Percentiles rank a stretch among this genome's conserved stretches.
Conservation (phyloP, 768 basidiomycete genomes). For the Leccinum barrowsii region DNA sequence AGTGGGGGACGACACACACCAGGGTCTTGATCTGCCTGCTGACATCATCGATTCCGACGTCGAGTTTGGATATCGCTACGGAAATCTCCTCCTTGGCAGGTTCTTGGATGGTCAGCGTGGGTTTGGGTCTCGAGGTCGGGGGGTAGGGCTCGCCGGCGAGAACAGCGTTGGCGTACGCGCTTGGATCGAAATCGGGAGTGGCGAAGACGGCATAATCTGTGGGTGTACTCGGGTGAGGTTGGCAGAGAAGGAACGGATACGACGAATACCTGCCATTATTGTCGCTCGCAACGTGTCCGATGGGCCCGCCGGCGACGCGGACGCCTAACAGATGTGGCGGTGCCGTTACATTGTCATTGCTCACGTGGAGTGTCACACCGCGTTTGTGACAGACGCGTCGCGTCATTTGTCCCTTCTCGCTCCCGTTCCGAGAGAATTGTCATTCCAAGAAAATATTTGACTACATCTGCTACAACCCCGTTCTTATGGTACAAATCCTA, state of each 20-base stretch:
- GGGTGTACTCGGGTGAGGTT: not conserved
- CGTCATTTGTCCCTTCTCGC: not conserved
- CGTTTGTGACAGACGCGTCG: constrained; percentile 27
- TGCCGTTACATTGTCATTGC: constrained; percentile 12
- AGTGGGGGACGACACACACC: constrained; percentile 41
- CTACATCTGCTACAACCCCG: not conserved
- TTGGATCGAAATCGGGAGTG: constrained; percentile 72
- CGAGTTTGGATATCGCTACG: constrained; percentile 83
- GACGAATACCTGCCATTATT: constrained; percentile 21
- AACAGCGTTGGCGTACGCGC: constrained; percentile 88
- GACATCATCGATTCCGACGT: constrained; percentile 86
- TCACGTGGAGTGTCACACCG: constrained; percentile 32
- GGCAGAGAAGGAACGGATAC: not conserved
- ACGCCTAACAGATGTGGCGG: constrained; percentile 12
- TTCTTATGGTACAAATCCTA: too few relatives aligned
- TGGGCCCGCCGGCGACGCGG: not conserved
- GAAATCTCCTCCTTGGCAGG: constrained; percentile 83
- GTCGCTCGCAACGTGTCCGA: not conserved
- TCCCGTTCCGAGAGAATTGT: not conserved
- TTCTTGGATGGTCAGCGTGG: constrained; percentile 38
- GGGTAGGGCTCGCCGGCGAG: constrained; percentile 81
- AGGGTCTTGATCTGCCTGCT: constrained; percentile 84
- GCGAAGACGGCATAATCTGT: constrained; percentile 77
- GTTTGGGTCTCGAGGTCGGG: constrained; percentile 30
- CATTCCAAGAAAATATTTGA: constrained; percentile 23